A percentile compares a stretch with the other conserved stretches of the same genome.
Evolutionary conservation across 2,329 filamentous ascomycete genomes (phyloP).

Genomic region (Emmonsiellopsis sp.): DNA sequence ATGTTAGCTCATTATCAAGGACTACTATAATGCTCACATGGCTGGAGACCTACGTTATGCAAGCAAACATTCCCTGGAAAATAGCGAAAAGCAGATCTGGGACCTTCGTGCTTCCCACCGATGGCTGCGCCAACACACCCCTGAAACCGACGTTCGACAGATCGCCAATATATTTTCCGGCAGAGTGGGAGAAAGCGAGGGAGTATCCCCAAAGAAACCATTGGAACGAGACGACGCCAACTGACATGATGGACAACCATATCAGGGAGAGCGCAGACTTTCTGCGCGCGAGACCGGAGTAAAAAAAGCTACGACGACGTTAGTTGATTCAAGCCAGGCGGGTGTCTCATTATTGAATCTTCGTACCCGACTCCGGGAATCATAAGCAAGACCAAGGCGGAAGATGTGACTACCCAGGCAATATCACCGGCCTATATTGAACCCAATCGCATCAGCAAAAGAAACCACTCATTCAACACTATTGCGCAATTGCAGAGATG

Average conservation of each 20-base stretch:
- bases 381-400: conserved; percentile 81
- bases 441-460: background rate
- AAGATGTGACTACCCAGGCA: conserved; percentile 66
- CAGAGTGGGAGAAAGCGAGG: conserved; percentile 52
- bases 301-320: conserved; percentile 63
- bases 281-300: conserved; percentile 77
- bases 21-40: background rate
- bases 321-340: background rate
- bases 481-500: conserved; percentile 2
- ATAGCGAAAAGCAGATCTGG: conserved; percentile 79
- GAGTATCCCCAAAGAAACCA: conserved; percentile 80
- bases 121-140: conserved; percentile 65
- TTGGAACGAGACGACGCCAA: conserved; percentile 73
- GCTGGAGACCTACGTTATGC: conserved; percentile 61
- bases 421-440: conserved; percentile 62
- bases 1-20: background rate
- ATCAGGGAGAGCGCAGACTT: conserved; percentile 84
- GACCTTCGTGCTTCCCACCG: conserved; percentile 61
- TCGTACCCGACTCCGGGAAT: conserved; percentile 72
- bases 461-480: background rate
- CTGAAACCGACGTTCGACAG: conserved; percentile 68
- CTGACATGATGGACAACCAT: conserved; percentile 74
- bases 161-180: conserved; percentile 54
- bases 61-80: conserved; percentile 54
- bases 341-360: background rate